Evolutionary conservation across 2,329 filamentous ascomycete genomes (phyloP), one percentile per base, ranked within the genome.

Genomic region (Penicillium nordicum): DNA sequence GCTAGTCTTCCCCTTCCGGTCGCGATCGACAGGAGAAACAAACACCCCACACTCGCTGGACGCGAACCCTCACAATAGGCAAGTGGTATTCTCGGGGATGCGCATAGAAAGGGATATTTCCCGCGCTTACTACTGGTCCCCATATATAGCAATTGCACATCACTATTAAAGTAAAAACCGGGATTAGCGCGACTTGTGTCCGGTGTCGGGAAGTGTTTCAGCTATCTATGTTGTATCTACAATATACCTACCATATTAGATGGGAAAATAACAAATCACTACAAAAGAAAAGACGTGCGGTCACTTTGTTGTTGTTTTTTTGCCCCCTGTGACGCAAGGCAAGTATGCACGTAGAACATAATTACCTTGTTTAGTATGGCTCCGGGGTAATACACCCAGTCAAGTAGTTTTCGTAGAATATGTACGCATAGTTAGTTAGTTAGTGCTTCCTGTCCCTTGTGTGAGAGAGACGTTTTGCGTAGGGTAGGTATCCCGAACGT

Each of bases 21-120:
- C 45, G 41, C 45, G 63, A 65, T 65, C 63, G 63, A 61, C 63
- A 65, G 63, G 63, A 64, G 63, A 63, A 65, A 65, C 34, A 32
- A 46, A 32, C 43, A 34, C 43, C 47, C 53, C 53, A 56, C 53
- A 55, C 29, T 27, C 16, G 1, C 34, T 5, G 27, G 25, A 32
- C 41, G 30, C 34, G 42, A 52, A 52, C 53, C 43, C 14, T 56
- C 53, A 7, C 40, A 40, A 38, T 10, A 38, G 46, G 45, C 45
- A 49, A 42, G 29, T 32, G 16, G 25, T 44, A 50, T 40, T 34
- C n/a, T 11, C 11, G 29, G 29, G 29, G 29, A 10, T 21, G 9
- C 43, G 41, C 14, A 29, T 23, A 14, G 45, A 34, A 32, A 34
- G 45, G 23, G 38, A 54, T 46, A 29, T 50, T 36, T 32, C 38